phyloP scores from a whole-genome alignment of 805 yeast genomes.

The Osmozyma mogii region DNA sequence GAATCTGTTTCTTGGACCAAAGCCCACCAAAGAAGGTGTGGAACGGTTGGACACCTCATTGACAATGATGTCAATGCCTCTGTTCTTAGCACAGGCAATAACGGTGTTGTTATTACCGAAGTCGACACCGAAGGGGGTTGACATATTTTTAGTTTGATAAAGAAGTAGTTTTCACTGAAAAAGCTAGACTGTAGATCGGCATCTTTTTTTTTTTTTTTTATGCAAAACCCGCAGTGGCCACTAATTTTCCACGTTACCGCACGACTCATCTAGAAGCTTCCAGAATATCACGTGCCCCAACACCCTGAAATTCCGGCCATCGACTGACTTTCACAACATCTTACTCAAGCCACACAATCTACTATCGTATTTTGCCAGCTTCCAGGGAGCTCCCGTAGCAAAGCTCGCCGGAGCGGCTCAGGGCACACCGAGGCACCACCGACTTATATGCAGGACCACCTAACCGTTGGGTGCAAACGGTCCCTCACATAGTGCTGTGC shows the following conservation, averaged over 20 bases:
- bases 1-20: conserved; percentile 80
- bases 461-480: no score
- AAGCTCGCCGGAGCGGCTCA: no score
- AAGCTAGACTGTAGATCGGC: conserved; percentile 1
- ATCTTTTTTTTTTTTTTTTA: conserved; percentile 1
- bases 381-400: no score
- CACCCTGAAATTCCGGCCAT: no score
- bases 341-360: no score
- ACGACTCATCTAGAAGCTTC: conserved; percentile 21
- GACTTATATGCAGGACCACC: no score
- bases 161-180: conserved; percentile 2
- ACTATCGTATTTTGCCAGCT: no score
- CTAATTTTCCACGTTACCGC: conserved; percentile 5
- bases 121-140: conserved; percentile 96
- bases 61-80: conserved; percentile 97
- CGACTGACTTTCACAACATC: no score
- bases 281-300: conserved; percentile 9
- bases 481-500: conserved; percentile 26
- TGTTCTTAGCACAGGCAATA: conserved; percentile 91
- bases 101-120: conserved; percentile 93
- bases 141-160: conserved; percentile 40
- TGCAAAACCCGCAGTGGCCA: conserved; percentile 3
- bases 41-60: conserved; percentile 97
- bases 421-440: no score
- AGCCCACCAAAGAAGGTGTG: conserved; percentile 88